A percentile compares a stretch with the other conserved stretches of the same genome.
phyloP scores from a whole-genome alignment of 495 filamentous ascomycete species.

The Aspergillus baeticus region DNA sequence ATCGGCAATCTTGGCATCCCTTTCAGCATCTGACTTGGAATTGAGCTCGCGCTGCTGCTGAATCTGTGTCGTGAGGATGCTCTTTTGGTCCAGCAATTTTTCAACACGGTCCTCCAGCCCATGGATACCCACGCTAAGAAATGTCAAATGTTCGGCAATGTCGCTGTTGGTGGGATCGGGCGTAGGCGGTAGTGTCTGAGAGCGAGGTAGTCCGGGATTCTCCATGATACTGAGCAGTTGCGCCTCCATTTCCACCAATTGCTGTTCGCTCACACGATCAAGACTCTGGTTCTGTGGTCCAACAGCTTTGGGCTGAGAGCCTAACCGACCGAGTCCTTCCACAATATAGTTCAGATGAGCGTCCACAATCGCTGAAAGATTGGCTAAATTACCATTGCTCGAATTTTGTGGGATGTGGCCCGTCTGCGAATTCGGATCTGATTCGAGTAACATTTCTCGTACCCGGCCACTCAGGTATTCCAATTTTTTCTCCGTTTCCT shows the following conservation, averaged over 20 bases:
- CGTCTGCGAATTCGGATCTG: constrained; percentile 47
- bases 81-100: constrained; percentile 77
- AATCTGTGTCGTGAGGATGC: constrained; percentile 80
- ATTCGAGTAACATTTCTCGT: constrained; percentile 62
- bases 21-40: constrained; percentile 58
- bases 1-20: constrained; percentile 53
- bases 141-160: constrained; percentile 52
- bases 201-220: constrained; percentile 43
- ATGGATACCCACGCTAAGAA: constrained; percentile 68
- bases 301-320: constrained; percentile 6
- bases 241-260: constrained; percentile 50
- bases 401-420: constrained; percentile 33
- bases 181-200: constrained; percentile 46
- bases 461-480: constrained; percentile 71
- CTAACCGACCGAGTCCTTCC: constrained; percentile 40
- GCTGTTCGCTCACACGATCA: constrained; percentile 37
- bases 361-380: constrained; percentile 33
- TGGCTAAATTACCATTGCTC: constrained; percentile 17
- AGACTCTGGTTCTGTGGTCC: constrained; percentile 1
- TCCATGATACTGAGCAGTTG: constrained; percentile 51
- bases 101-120: constrained; percentile 58
- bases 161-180: constrained; percentile 44
- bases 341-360: constrained; percentile 54
- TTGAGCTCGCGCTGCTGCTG: constrained; percentile 91
- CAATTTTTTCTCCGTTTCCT: constrained; percentile 66